Base-by-base conservation (phyloP, 2,329 filamentous ascomycete species). In the Curvularia sp. region DNA sequence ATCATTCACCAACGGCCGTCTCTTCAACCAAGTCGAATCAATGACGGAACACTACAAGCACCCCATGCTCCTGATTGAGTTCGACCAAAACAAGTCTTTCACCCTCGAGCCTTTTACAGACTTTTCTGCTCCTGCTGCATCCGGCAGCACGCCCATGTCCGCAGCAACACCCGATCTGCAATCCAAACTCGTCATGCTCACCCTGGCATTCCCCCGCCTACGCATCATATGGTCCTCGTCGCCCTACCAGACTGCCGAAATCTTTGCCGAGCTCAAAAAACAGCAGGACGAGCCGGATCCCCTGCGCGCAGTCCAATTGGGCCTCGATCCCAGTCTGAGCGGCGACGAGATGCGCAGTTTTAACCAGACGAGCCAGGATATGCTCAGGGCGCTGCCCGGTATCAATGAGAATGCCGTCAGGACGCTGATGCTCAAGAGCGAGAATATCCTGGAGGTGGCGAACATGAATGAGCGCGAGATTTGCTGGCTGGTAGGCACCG, bases 191-290 rank as follows among this genome's bases (percentile, higher is more conserved):
- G 95, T 97, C 12, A 87, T 98, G 43, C 84, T 99, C 19, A 97
- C 93, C 0, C 85, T 99, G 5, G 91, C 94, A 0, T 99, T 98
- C 69, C 95, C 95, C 0, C 87, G 87, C 21, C 84, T 99, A 48
- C 89, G 92, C 64, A 90, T 99, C 67, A 92, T 99, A 68, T 99
- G 95, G 55, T 54, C 95, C 95, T 91, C 8, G 91, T 87, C 8
- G 93, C 89, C 95, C 0, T 97, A 96, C 73, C 93, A 99, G 77
- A 98, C 95, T 0, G 95, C 95, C 1, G 93, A 98, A 80, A 98
- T 99, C 61, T 98, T 99, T 74, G 89, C 93, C 69, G 89, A 92
- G 65, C 85, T 99, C 53, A 99, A 99, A 80, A 90, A 92, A 65
- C 89, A 93, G 69, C 90, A 94, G 68, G 83, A 89, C 3, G 95